Evolutionary conservation across 1,139 yeast species (phyloP).

Genomic region (Suhomyces kunorum): DNA sequence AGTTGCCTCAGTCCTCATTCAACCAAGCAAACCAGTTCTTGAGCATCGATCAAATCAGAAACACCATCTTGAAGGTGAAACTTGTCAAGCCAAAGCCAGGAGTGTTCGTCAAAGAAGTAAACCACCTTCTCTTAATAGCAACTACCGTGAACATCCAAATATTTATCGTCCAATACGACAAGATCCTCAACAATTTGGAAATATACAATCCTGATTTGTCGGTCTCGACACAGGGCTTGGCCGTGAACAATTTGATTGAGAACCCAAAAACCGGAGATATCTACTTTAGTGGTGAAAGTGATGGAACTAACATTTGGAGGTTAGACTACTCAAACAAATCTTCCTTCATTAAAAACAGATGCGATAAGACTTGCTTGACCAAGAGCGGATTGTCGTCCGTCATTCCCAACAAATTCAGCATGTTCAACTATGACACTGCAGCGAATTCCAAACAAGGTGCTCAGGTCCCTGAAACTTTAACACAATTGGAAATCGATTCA

Average conservation of each 20-base stretch:
- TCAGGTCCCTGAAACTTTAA: slow-evolving; percentile 53
- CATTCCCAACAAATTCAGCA: slow-evolving; percentile 54
- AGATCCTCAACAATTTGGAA: slow-evolving; percentile 55
- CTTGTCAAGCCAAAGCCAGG: slow-evolving; percentile 78
- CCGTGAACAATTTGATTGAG: slow-evolving; percentile 62
- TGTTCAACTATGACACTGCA: slow-evolving; percentile 30
- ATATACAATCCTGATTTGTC: slow-evolving; percentile 82
- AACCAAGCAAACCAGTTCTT: slow-evolving; percentile 63
- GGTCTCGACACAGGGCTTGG: slow-evolving; percentile 77
- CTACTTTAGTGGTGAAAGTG: slow-evolving; percentile 76
- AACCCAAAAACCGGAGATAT: slow-evolving; percentile 73
- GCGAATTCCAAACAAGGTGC: slow-evolving; percentile 16
- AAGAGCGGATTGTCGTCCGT: slow-evolving; percentile 64
- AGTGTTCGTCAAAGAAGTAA: slow-evolving; percentile 77
- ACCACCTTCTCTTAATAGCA: slow-evolving; percentile 70
- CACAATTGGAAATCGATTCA: slow-evolving; percentile 71
- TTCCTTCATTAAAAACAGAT: slow-evolving; percentile 83
- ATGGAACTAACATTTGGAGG: slow-evolving; percentile 85
- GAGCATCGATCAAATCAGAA: slow-evolving; percentile 79
- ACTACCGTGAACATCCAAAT: slow-evolving; percentile 81
- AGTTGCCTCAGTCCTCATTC: slow-evolving; percentile 54
- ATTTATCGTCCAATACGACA: slow-evolving; percentile 65
- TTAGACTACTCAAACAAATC: slow-evolving; percentile 82
- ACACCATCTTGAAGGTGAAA: slow-evolving; percentile 74
- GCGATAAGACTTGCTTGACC: slow-evolving; percentile 79